These are phyloP conservation scores for Microglena sp. DNA, from an alignment of 139 green algal genomes.

Conservation along the genomic window DNA sequence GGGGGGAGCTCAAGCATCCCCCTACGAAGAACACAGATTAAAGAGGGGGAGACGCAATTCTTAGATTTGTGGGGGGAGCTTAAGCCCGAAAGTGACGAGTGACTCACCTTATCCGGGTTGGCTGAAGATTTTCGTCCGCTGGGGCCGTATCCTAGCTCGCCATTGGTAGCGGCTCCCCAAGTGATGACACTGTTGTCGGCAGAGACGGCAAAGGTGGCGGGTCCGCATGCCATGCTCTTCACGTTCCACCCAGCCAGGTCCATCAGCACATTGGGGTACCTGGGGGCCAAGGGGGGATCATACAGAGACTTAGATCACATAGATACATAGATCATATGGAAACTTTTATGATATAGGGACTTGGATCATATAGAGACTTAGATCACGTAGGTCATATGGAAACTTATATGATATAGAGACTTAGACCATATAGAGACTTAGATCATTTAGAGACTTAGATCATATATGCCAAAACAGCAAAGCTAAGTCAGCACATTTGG, in stretches of 20 bases:
- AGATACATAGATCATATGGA: too few relatives aligned
- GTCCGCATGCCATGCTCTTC: constrained; percentile 65
- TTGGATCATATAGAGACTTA: too few relatives aligned
- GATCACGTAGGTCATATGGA: too few relatives aligned
- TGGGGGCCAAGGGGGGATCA: constrained; percentile 19
- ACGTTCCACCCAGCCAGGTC: constrained; percentile 82
- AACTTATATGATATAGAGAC: too few relatives aligned
- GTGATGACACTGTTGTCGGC: constrained; percentile 72
- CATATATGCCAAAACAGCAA: too few relatives aligned
- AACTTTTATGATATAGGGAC: too few relatives aligned
- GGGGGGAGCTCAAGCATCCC: neutral
- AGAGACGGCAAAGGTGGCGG: constrained; percentile 61
- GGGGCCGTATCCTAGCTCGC: constrained; percentile 83
- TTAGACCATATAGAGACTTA: too few relatives aligned
- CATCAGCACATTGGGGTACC: constrained; percentile 71
- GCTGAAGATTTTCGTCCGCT: constrained; percentile 82
- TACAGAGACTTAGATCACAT: too few relatives aligned
- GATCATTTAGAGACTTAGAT: too few relatives aligned
- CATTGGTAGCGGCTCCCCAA: constrained; percentile 64
- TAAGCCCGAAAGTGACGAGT: neutral
- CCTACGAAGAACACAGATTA: neutral
- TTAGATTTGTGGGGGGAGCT: neutral
- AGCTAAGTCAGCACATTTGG: constrained; percentile 59
- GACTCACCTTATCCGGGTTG: constrained; percentile 70
- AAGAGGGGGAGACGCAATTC: neutral